Conservation (phyloP, 2,329 filamentous ascomycete genomes). For the Alternaria triticimaculans region DNA sequence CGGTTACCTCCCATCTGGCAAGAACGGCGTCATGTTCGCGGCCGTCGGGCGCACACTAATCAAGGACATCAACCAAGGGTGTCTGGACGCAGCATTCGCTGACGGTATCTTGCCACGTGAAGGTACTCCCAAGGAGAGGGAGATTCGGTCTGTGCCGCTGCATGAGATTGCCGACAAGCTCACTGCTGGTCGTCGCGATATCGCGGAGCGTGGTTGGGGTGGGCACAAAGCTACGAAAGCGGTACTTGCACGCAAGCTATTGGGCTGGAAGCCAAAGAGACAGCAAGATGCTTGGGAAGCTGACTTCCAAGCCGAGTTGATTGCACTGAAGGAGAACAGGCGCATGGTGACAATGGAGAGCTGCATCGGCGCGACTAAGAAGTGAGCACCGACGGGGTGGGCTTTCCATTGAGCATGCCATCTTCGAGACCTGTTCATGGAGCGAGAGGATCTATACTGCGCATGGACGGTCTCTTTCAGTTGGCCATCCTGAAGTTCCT, state of each 20-base stretch:
- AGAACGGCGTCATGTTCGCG: constrained; percentile 20
- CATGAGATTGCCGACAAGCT: constrained; percentile 21
- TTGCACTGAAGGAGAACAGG: constrained; percentile 17
- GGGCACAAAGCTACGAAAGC: constrained; percentile 23
- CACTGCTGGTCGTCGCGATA: constrained; percentile 13
- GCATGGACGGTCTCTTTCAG: rapidly evolving
- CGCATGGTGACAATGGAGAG: constrained; percentile 14
- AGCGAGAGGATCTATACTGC: neutral
- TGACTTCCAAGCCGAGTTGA: constrained; percentile 23
- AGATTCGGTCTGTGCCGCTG: constrained; percentile 16
- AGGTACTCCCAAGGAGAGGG: constrained; percentile 19
- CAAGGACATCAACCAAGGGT: constrained; percentile 19
- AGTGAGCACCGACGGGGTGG: neutral
- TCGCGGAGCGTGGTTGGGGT: constrained; percentile 21
- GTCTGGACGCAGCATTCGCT: constrained; percentile 22
- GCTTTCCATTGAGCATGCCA: neutral
- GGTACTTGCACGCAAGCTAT: constrained; percentile 11
- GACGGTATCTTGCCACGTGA: constrained; percentile 18
- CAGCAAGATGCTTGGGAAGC: constrained; percentile 17
- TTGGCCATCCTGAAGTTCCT: neutral
- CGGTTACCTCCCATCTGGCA: constrained; percentile 18
- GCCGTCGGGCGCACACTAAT: constrained; percentile 16
- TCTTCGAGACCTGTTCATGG: neutral
- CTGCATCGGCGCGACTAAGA: constrained; percentile 15
- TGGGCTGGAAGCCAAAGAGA: constrained; percentile 21